Base-by-base conservation (phyloP, 805 yeast genomes). In the Candida easanensis region DNA sequence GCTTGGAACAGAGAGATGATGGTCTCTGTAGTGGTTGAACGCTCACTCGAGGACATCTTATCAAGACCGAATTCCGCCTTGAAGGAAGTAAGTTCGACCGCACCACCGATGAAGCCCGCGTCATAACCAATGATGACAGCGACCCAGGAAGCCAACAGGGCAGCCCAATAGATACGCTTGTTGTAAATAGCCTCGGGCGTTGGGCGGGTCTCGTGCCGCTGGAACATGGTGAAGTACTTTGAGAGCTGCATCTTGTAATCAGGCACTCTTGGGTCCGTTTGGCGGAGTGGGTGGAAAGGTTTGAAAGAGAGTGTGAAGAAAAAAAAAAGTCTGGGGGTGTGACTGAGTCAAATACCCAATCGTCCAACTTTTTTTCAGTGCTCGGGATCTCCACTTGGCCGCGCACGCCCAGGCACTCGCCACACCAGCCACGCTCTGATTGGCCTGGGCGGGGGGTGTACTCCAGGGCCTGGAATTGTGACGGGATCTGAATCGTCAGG, bases 31-130 rank as follows among this genome's bases (percentile, higher is more conserved):
- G 69, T 56, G 14, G 36, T 41, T 1, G 67, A 53, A 3, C 57
- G 57, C n/a, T 48, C 35, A 15, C 56, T 49, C 0, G 59, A 23
- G 4, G 69, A 45, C 58, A 60, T 60, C 6, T 52, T 42, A 42
- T 60, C 68, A 35, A 74, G 50, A 14, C 70, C 74, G 53, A 76
- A 77, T 52, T 73, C 77, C 3, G 47, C 39, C 44, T 62, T 53
- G 56, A 77, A 77, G 3, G 77, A 69, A 8, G 55, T 60, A 35
- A 76, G 58, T 1, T 74, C 59, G n/a, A 74, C 69, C 5, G 77
- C 70, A n/a, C 77, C 74, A 10, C 80, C 81, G 38, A 76, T 73
- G 56, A 74, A 76, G 6, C 79, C 80, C 30, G 78, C 71, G 51
- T 76, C 82, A 54, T 76, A 76, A 13, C 81, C 81, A 43, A 76